Conservation (phyloP, 768 basidiomycete genomes). For the Suillus placidus region DNA sequence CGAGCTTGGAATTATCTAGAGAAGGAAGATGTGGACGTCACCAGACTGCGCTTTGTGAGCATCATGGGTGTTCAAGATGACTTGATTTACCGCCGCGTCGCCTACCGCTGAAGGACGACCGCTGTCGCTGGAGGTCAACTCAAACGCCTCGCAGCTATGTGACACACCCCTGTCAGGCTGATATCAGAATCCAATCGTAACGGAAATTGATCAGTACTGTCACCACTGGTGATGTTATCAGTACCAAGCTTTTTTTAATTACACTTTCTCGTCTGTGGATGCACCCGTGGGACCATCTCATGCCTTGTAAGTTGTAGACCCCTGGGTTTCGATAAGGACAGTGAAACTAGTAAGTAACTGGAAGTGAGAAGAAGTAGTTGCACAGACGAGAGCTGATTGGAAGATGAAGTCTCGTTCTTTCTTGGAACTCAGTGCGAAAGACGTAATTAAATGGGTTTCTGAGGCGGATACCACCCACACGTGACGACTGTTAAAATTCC, state of each 20-base stretch:
- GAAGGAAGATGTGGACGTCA: constrained; percentile 1
- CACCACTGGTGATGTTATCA: not conserved
- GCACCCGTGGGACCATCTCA: not conserved
- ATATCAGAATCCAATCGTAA: not conserved
- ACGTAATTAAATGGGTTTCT: not conserved
- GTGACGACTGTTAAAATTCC: not conserved
- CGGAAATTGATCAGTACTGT: not conserved
- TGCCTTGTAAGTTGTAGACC: not conserved
- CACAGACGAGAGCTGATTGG: not conserved
- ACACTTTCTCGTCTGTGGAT: constrained; percentile 1
- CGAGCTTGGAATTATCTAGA: not conserved
- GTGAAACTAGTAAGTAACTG: not conserved
- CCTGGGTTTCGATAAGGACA: not conserved
- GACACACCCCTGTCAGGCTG: not conserved
- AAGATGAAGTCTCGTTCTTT: not conserved
- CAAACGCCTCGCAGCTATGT: not conserved
- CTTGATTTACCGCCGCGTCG: not conserved
- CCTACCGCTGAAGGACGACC: not conserved
- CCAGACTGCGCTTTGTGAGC: not conserved
- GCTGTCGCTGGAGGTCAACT: not conserved
- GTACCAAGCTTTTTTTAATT: constrained; percentile 1
- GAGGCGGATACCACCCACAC: not conserved
- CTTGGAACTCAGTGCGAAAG: not conserved
- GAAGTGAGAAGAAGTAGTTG: not conserved
- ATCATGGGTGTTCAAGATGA: not conserved